Evolutionary conservation across 495 filamentous ascomycete genomes (phyloP), one percentile per base, ranked within the genome.

Genomic region (Penicillium goetzii): DNA sequence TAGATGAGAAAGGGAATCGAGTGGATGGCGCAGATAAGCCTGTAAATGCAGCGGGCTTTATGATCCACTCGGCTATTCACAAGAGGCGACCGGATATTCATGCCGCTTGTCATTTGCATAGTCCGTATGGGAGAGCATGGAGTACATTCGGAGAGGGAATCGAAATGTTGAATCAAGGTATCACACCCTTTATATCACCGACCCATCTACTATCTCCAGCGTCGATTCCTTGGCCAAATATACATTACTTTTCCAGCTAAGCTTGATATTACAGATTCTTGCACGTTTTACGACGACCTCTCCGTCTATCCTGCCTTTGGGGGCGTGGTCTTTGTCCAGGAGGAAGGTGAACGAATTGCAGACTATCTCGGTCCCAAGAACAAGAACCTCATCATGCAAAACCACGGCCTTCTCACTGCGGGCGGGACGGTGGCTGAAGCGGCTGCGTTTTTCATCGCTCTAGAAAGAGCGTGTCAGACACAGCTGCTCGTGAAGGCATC

Each of bases 391-490:
- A 84, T 89, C 7, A 68, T 88, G 45, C 85, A 87, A 72, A 88
- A 88, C 59, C 85, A 89, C 70, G 85, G 85, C 0, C 67, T 86
- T 10, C 66, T 87, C 7, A 87, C 84, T 9, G 76, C 81, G 5
- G 84, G 86, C 3, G 63, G 74, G 12, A 85, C 76, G 33, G 78
- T 88, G 3, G 85, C 83, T 52, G 85, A 85, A 56, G 85, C 85
- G 7, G 85, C 84, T 12, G 84, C 84, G 60, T 86, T 84, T 79
- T 88, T 89, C 66, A 74, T 87, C 28, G 81, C 78, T 54, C 69
- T 89, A 4, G 86, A 89, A 63, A 79, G 81, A 66, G 82, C 80
- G 2, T 88, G 86, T 66, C 84, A 87, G 40, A 81, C 82, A 25
- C 86, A 89, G 68, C 66, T 88, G 17, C 72, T 87, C 9, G 84